Percentiles rank a stretch among this genome's conserved stretches.
Evolutionary conservation across 805 yeast species (phyloP).

Genomic region (Wickerhamiella hasegawae): DNA sequence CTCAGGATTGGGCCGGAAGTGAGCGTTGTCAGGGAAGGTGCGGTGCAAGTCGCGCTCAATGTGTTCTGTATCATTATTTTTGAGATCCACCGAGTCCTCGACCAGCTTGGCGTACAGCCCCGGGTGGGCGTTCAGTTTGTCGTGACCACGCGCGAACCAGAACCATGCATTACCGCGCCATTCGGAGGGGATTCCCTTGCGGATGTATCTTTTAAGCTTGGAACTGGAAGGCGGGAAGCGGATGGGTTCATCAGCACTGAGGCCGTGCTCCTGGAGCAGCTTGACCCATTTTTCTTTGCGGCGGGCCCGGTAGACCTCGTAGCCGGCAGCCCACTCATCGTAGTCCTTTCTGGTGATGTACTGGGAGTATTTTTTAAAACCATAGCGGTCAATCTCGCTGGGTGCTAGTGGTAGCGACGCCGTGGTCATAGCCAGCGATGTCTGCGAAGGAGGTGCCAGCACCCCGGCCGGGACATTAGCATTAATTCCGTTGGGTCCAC

Average conservation of each 20-base stretch:
- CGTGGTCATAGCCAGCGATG: not conserved
- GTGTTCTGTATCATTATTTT: conserved; percentile 72
- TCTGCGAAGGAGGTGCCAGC: not conserved
- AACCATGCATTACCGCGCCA: conserved; percentile 98
- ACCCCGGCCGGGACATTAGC: not conserved
- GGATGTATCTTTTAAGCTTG: conserved; percentile 50
- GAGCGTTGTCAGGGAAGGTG: conserved; percentile 85
- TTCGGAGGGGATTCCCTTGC: conserved; percentile 91
- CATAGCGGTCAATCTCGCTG: conserved; percentile 49
- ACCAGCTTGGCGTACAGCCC: conserved; percentile 65
- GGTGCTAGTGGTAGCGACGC: conserved; percentile 2
- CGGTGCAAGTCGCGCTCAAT: conserved; percentile 88
- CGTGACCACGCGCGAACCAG: conserved; percentile 77
- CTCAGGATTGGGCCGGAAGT: conserved; percentile 39
- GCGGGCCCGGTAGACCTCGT: conserved; percentile 43
- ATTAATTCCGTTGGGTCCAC: too few relatives aligned
- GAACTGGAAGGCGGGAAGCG: conserved; percentile 22
- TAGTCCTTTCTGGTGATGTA: conserved; percentile 40
- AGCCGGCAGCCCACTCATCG: conserved; percentile 60
- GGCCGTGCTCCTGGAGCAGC: conserved; percentile 52
- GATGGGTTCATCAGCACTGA: conserved; percentile 26
- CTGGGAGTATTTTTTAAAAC: conserved; percentile 56
- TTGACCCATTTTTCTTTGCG: conserved; percentile 65
- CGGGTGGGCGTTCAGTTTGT: conserved; percentile 44
- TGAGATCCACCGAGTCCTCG: conserved; percentile 33